phyloP scores from a whole-genome alignment of 2,329 filamentous ascomycete species.

The Westerdykella ornata region DNA sequence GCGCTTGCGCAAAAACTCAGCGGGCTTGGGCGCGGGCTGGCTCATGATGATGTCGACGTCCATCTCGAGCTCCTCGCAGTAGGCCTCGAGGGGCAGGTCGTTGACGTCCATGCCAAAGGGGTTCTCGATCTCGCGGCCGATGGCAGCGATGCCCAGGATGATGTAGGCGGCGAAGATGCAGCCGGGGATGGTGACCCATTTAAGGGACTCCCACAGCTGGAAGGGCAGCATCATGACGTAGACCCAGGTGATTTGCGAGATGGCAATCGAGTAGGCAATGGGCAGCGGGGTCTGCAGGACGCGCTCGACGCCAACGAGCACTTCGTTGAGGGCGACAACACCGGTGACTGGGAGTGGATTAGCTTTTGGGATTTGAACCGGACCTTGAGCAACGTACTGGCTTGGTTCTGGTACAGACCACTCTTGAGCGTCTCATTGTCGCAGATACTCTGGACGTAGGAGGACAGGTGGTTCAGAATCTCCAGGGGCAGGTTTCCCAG shows the following conservation, averaged over 20 bases:
- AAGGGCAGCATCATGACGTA: conserved; percentile 76
- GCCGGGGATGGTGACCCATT: conserved; percentile 71
- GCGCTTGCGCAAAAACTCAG: conserved; percentile 45
- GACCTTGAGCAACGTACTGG: conserved; percentile 13
- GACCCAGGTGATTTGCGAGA: conserved; percentile 77
- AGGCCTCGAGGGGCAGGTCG: conserved; percentile 58
- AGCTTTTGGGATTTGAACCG: not conserved
- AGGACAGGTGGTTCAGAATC: conserved; percentile 63
- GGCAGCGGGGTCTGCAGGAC: conserved; percentile 76
- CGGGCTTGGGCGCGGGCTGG: conserved; percentile 44
- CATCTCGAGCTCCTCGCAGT: conserved; percentile 64
- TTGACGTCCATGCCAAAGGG: conserved; percentile 81
- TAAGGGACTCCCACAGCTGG: conserved; percentile 59
- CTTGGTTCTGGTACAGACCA: conserved; percentile 54
- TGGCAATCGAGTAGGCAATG: conserved; percentile 76
- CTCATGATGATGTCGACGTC: conserved; percentile 70
- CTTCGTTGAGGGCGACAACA: conserved; percentile 61
- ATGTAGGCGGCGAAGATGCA: conserved; percentile 68
- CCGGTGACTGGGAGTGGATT: conserved; percentile 44
- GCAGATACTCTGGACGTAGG: conserved; percentile 58
- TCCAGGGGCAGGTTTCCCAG: conserved; percentile 76
- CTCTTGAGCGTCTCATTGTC: conserved; percentile 50
- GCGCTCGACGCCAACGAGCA: conserved; percentile 64
- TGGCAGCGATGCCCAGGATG: conserved; percentile 68
- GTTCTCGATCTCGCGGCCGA: conserved; percentile 78